Conservation (phyloP, 176 grass and related monocot genomes). For the Oryza glaberrima region DNA sequence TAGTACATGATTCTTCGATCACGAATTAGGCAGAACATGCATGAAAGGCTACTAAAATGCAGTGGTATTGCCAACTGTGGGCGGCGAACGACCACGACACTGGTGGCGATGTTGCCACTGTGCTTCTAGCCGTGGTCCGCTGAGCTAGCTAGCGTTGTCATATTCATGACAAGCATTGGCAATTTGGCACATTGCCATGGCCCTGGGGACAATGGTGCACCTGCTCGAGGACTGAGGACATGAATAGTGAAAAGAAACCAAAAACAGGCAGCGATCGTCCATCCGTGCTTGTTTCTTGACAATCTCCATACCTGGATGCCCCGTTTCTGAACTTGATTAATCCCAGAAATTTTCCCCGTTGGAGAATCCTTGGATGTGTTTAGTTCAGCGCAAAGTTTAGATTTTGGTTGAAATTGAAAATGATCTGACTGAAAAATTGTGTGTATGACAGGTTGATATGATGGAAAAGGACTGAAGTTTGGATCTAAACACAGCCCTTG, state of each 20-base stretch:
- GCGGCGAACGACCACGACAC: not conserved
- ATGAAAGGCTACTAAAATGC: not conserved
- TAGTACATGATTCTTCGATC: too few relatives aligned
- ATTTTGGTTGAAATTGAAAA: too few relatives aligned
- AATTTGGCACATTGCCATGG: not conserved
- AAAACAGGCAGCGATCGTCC: too few relatives aligned
- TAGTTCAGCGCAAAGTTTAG: too few relatives aligned
- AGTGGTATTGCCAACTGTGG: not conserved
- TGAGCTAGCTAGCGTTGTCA: not conserved
- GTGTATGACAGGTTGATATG: too few relatives aligned
- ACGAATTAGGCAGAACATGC: not conserved
- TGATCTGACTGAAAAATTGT: too few relatives aligned
- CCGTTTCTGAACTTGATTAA: not conserved
- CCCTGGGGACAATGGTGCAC: too few relatives aligned
- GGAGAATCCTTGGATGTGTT: not conserved
- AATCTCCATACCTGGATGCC: not conserved
- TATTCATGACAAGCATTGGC: too few relatives aligned
- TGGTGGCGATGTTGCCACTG: not conserved
- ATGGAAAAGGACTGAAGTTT: too few relatives aligned
- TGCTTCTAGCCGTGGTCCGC: not conserved
- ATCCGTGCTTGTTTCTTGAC: too few relatives aligned
- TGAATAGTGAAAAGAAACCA: too few relatives aligned
- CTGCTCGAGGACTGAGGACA: too few relatives aligned
- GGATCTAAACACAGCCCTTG: not conserved
- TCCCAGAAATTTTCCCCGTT: not conserved